These are phyloP conservation scores for Kwoniella dendrophila DNA, from an alignment of 768 basidiomycete species.

Conservation along the genomic window DNA sequence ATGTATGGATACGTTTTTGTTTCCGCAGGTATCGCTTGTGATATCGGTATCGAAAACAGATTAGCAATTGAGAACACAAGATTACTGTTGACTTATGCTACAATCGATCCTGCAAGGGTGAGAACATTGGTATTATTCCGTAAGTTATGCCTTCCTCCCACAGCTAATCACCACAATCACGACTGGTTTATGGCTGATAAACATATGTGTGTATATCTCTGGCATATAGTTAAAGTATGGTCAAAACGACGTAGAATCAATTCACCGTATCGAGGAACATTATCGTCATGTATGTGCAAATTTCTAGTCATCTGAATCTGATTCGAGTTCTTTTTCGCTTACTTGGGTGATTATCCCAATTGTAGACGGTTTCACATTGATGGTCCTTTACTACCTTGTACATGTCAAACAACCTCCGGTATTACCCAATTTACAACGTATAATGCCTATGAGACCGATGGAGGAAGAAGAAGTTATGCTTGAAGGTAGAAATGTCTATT, in stretches of 20 bases:
- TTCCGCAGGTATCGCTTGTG: slow-evolving; percentile 88
- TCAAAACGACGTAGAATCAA: slow-evolving; percentile 98
- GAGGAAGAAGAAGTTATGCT: slow-evolving; percentile 59
- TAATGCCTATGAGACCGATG: slow-evolving; percentile 86
- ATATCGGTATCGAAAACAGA: slow-evolving; percentile 98
- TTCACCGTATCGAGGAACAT: slow-evolving; percentile 93
- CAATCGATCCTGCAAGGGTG: slow-evolving; percentile 90
- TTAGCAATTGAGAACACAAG: slow-evolving; percentile 96
- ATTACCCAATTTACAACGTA: slow-evolving; percentile 91
- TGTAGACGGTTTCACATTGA: slow-evolving; percentile 86
- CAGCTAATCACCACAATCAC: neutral
- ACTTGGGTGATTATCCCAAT: neutral
- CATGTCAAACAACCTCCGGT: slow-evolving; percentile 98
- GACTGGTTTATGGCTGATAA: no score
- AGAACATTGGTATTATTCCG: slow-evolving; percentile 93
- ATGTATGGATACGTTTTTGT: slow-evolving; percentile 60
- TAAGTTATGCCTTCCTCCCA: slow-evolving; percentile 61
- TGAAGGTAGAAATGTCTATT: slow-evolving; percentile 78
- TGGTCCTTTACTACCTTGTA: slow-evolving; percentile 96
- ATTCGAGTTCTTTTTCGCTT: neutral
- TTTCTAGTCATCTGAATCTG: neutral
- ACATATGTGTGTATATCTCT: neutral
- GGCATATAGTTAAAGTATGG: slow-evolving; percentile 95
- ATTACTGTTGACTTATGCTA: slow-evolving; percentile 93
- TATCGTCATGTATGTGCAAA: slow-evolving; percentile 68